Evolutionary conservation across 2,329 filamentous ascomycete genomes (phyloP), one percentile per base, ranked within the genome.

Genomic region (Xylariaceae sp.): DNA sequence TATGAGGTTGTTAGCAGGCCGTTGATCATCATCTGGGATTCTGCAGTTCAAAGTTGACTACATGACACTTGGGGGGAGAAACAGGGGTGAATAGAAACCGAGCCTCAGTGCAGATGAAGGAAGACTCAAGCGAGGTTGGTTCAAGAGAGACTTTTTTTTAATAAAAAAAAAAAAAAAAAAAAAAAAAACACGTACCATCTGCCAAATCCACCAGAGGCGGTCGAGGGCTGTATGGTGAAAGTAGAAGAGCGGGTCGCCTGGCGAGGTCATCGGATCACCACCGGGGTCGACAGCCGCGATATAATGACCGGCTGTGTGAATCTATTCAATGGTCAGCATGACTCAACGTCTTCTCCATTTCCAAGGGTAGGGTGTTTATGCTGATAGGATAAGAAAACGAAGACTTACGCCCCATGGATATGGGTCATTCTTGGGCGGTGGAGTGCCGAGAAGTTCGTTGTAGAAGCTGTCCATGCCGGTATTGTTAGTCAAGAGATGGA

Each of bases 191-290:
- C n/a, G n/a, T n/a, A n/a, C n/a, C 58, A 64, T 65, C 53, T 68
- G 64, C 65, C 64, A 67, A 40, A 66, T 61, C 64, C 64, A 67
- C 63, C 64, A 68, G 1, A 67, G 47, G 1, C 64, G 62, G 47
- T 68, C 65, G 0, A 68, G 49, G n/a, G 54, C 39, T 6, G 55
- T 57, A 44, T 67, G 65, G 48, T 68, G 64, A 50, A 67, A 64
- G 51, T 65, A 68, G 54, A 67, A 68, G 37, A 61, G 45, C 1
- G 64, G 64, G 45, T 67, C 64, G 13, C 64, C 63, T 2, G 65
- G 64, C 1, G 64, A 66, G 13, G 55, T 61, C 37, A 53, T 53
- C 3, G 57, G 48, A 44, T 65, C 64, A 34, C 62, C 62, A 22
- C 64, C 64, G 0, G 64, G 64, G 48, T 67, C 64, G 18, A 60